phyloP scores from a whole-genome alignment of 345 rosid genomes.

The Microthlaspi erraticum region DNA sequence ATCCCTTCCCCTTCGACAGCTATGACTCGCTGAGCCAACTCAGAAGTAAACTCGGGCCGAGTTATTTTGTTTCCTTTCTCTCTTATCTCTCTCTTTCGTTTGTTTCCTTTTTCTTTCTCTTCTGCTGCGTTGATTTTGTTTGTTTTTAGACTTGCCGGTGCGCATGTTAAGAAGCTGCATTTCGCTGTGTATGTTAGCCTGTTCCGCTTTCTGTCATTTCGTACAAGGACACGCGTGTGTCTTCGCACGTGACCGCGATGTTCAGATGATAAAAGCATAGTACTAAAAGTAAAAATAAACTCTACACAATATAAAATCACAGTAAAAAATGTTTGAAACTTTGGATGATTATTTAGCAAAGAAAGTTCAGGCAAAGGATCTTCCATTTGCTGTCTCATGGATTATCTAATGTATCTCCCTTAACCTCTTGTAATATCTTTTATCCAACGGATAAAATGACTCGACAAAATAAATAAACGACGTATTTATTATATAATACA shows the following conservation, averaged over 20 bases:
- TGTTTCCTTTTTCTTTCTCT: slow-evolving; percentile 10
- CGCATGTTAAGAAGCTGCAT: slow-evolving; percentile 30
- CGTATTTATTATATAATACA: no score
- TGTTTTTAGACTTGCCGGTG: slow-evolving; percentile 13
- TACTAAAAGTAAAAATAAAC: no score
- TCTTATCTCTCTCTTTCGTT: slow-evolving; percentile 35
- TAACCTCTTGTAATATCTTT: no score
- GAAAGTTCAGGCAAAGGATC: no score
- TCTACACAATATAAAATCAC: no score
- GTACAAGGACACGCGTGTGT: not conserved
- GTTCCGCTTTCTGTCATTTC: not conserved
- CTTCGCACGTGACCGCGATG: slow-evolving; percentile 15
- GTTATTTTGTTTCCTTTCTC: not conserved
- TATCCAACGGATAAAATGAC: no score
- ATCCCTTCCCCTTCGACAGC: slow-evolving; percentile 18
- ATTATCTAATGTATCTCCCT: no score
- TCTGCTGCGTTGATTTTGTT: slow-evolving; percentile 24
- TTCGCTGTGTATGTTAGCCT: slow-evolving; percentile 31
- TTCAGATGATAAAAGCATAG: no score
- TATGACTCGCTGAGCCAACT: slow-evolving; percentile 45
- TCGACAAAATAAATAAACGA: no score
- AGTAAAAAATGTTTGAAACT: no score
- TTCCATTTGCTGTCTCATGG: no score
- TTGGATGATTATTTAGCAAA: no score
- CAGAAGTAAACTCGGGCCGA: slow-evolving; percentile 24